phyloP scores from a whole-genome alignment of 2,329 filamentous ascomycete genomes.

The Huntiella moniliformis region DNA sequence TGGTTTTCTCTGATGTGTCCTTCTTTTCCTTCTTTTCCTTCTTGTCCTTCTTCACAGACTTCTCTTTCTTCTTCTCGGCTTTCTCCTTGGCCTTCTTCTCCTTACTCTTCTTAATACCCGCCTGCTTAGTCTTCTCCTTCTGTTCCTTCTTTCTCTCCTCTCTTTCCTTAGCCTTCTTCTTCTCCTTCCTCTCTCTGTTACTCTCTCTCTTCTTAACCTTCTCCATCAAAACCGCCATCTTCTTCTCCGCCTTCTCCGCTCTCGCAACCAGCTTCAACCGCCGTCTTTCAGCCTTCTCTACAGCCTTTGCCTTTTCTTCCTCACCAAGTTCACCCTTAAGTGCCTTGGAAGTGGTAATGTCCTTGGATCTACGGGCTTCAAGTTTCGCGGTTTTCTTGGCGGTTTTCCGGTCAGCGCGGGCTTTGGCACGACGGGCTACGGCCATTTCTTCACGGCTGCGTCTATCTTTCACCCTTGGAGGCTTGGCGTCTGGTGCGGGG shows the following conservation, averaged over 20 bases:
- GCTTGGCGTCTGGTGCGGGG: constrained; percentile 1
- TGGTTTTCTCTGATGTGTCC: neutral
- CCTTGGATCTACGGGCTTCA: constrained; percentile 16
- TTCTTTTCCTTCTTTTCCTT: constrained; percentile 1
- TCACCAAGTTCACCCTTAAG: constrained; percentile 22
- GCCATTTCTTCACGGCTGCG: neutral
- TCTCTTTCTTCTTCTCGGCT: constrained; percentile 16
- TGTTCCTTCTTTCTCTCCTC: constrained; percentile 15
- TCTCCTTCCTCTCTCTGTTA: constrained; percentile 13
- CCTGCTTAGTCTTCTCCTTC: constrained; percentile 14
- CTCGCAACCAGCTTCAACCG: constrained; percentile 19
- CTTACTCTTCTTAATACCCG: constrained; percentile 5
- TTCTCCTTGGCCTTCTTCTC: constrained; percentile 9
- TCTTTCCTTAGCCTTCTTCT: constrained; percentile 15
- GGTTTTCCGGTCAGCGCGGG: neutral
- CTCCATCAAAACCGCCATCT: constrained; percentile 12
- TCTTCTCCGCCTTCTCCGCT: constrained; percentile 9
- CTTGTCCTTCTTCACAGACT: constrained; percentile 13
- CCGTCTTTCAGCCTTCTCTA: constrained; percentile 24
- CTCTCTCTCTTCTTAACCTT: constrained; percentile 11
- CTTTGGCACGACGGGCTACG: neutral
- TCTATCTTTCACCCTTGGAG: neutral
- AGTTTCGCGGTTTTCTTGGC: constrained; percentile 1
- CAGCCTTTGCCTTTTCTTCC: constrained; percentile 20
- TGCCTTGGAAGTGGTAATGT: constrained; percentile 16